Conservation (phyloP, 805 yeast genomes). For the Wickerhamiella parazyma region DNA sequence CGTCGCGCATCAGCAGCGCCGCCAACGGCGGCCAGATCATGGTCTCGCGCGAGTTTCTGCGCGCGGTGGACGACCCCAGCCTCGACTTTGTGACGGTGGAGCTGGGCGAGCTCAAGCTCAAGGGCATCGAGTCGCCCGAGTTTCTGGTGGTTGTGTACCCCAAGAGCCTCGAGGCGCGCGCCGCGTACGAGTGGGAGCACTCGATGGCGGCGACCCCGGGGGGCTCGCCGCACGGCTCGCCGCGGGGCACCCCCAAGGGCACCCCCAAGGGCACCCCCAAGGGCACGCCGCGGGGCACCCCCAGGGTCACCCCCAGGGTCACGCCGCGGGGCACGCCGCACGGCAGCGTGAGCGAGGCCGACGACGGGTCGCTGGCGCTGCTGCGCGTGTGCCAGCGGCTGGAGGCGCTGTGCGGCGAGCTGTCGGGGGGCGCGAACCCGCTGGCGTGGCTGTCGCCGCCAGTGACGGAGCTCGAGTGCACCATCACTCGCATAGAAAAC, state of each 20-base stretch:
- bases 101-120: constrained; percentile 77
- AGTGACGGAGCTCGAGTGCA: constrained; percentile 41
- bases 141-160: constrained; percentile 71
- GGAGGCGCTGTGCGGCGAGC: constrained; percentile 4
- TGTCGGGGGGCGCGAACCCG: too few species aligned
- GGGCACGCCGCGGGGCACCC: not conserved
- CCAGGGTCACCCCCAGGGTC: constrained; percentile 18
- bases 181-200: constrained; percentile 17
- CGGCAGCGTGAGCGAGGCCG: constrained; percentile 15
- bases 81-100: constrained; percentile 56
- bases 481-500: constrained; percentile 57
- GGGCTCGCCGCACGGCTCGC: constrained; percentile 21
- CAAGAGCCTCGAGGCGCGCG: constrained; percentile 41
- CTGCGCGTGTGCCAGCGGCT: not conserved
- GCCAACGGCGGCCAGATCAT: constrained; percentile 99
- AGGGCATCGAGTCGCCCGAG: constrained; percentile 92
- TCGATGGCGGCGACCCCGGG: not conserved
- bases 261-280: too few species aligned
- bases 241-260: too few species aligned
- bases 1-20: constrained; percentile 82
- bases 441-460: too few species aligned
- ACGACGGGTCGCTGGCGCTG: not conserved
- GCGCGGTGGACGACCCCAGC: constrained; percentile 39
- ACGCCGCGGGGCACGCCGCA: constrained; percentile 37
- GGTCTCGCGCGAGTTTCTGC: constrained; percentile 65